Evolutionary conservation across 225 moss, liverwort and hornwort species (phyloP).

Genomic region (Marchantia paleacea): DNA sequence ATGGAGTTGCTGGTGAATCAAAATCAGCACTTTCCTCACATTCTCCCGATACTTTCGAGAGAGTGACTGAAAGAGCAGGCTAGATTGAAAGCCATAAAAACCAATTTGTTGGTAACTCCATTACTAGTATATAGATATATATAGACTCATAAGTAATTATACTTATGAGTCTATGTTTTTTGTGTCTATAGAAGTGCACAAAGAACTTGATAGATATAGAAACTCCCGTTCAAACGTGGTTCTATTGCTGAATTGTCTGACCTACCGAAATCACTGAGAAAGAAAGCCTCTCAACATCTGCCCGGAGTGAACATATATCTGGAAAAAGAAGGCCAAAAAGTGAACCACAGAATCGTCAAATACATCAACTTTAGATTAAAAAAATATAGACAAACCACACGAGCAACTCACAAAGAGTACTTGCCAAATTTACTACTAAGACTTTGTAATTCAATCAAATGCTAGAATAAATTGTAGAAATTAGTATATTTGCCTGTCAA

Average conservation of each 20-base stretch:
- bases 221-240: neutral
- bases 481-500: too few relatives aligned
- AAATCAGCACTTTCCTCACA: neutral
- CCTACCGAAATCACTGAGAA: conserved; percentile 96
- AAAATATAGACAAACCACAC: too few relatives aligned
- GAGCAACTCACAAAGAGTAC: too few relatives aligned
- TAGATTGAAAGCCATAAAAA: neutral
- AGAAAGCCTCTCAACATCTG: conserved; percentile 86
- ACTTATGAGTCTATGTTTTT: too few relatives aligned
- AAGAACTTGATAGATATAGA: neutral
- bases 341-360: neutral
- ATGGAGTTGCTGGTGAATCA: too few relatives aligned
- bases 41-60: neutral
- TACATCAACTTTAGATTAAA: neutral
- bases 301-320: conserved; percentile 99
- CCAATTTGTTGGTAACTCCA: neutral
- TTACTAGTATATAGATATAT: too few relatives aligned
- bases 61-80: neutral
- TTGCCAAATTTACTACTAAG: neutral
- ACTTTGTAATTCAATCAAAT: too few relatives aligned
- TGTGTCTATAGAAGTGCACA: neutral
- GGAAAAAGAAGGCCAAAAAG: conserved; percentile 21
- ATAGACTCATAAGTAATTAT: too few relatives aligned
- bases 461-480: too few relatives aligned
- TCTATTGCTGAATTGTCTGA: neutral